Base-by-base conservation (phyloP, 2,329 filamentous ascomycete species). In the Orbilia brochopaga region DNA sequence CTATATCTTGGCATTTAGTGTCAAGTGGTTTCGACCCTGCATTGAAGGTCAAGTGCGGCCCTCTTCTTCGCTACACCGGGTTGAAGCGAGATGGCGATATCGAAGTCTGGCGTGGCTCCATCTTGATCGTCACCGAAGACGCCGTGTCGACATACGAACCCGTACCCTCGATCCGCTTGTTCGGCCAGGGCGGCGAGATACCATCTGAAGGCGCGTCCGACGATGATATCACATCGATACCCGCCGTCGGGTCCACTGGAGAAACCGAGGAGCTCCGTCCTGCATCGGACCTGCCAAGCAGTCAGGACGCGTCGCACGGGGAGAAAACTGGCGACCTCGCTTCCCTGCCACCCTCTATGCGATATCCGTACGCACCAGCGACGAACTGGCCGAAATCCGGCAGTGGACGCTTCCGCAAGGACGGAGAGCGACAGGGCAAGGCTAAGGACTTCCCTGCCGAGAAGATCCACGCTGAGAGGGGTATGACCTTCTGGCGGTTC, bases 401-500 rank as follows among this genome's bases (percentile, higher is more conserved):
- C 23, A 65, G 55, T 24, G 67, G 56, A 8, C 61, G 65, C 42
- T 74, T 65, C 2, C 80, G 81, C 17, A 79, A 85, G 42, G 92
- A 96, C 76, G 92, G 93, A 15, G 93, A 97, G 79, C 90, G 87
- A 75, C 81, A 87, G 3, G 89, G 88, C 53, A 90, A 91, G 78
- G 92, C 90, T 78, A 91, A 89, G 77, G 92, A 97, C 77, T 86
- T 97, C 4, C 84, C 87, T 69, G 94, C 90, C 0, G 87, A 90
- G 76, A 87, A 91, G 21, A 84, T 99, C 11, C 92, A 97, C 77
- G 84, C 87, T 0, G 94, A 96, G 78, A 85, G 89, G 69, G 93
- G 93, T 46, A 87, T 89, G 73, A 99, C 94, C 0, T 99, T 99
- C 80, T 99, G 94, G 94, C 86, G 92, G 46, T 99, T 97, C 83